phyloP scores from a whole-genome alignment of 225 moss, liverwort and hornwort genomes.

The Pseudisothecium myosuroides region DNA sequence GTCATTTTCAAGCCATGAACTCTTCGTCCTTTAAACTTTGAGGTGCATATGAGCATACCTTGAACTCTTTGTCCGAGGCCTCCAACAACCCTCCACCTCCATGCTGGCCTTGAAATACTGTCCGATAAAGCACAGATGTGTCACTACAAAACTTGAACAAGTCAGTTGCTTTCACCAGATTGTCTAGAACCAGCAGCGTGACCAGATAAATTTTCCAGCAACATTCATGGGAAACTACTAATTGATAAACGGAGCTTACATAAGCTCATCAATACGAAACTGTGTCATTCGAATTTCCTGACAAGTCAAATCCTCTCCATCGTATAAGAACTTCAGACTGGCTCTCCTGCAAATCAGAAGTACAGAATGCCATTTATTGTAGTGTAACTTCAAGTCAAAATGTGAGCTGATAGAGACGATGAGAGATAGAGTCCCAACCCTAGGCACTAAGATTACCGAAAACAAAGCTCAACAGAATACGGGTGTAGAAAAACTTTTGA shows the following conservation, averaged over 20 bases:
- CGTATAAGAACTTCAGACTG: slow-evolving; percentile 47
- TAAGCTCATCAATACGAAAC: slow-evolving; percentile 69
- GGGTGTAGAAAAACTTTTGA: not conserved
- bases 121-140: slow-evolving; percentile 81
- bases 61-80: slow-evolving; percentile 98
- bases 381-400: not conserved
- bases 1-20: not conserved
- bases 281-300: slow-evolving; percentile 97
- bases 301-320: slow-evolving; percentile 84
- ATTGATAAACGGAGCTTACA: slow-evolving; percentile 34
- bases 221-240: not conserved
- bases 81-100: slow-evolving; percentile 92
- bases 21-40: not conserved
- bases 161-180: slow-evolving; percentile 18
- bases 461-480: not conserved
- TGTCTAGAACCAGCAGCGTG: not conserved
- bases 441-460: not conserved
- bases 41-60: slow-evolving; percentile 31
- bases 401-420: not conserved
- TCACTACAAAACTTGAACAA: slow-evolving; percentile 44
- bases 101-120: slow-evolving; percentile 96
- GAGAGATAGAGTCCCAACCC: not conserved
- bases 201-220: not conserved
- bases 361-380: not conserved
- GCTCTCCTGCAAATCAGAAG: slow-evolving; percentile 45